Conservation (phyloP, 1,139 yeast genomes). For the Candida frijolesensis region DNA sequence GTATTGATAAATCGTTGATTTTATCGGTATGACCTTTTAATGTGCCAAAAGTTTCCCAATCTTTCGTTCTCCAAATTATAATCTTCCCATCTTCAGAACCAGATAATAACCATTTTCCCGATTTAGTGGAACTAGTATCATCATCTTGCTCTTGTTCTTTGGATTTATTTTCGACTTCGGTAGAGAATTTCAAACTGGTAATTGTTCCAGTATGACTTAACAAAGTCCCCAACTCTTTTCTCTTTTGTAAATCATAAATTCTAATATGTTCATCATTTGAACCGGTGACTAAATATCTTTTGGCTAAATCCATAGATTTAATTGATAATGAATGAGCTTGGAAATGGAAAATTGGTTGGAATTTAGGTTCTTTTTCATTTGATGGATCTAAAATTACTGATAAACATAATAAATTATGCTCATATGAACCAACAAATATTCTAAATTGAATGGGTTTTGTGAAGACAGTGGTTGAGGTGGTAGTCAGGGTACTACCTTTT, state of each 20-base stretch:
- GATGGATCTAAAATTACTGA: slow-evolving; percentile 58
- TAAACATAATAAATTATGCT: slow-evolving; percentile 85
- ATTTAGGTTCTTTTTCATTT: slow-evolving; percentile 50
- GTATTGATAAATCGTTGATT: slow-evolving; percentile 83
- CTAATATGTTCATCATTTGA: slow-evolving; percentile 95
- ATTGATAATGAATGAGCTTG: slow-evolving; percentile 92
- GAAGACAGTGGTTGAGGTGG: slow-evolving; percentile 4
- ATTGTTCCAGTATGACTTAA: slow-evolving; percentile 90
- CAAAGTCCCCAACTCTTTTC: slow-evolving; percentile 91
- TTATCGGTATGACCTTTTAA: slow-evolving; percentile 83
- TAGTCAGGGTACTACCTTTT: slow-evolving; percentile 13
- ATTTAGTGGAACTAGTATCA: slow-evolving; percentile 25
- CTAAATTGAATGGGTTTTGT: slow-evolving; percentile 50
- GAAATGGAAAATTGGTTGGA: slow-evolving; percentile 93
- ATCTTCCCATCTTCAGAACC: slow-evolving; percentile 92
- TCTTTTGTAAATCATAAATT: slow-evolving; percentile 88
- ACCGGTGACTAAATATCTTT: slow-evolving; percentile 88
- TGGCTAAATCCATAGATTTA: slow-evolving; percentile 79
- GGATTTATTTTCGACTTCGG: slow-evolving; percentile 32
- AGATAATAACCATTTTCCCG: slow-evolving; percentile 85
- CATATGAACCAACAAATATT: slow-evolving; percentile 91
- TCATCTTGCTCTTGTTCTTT: slow-evolving; percentile 13
- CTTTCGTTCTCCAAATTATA: slow-evolving; percentile 92
- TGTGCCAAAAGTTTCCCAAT: slow-evolving; percentile 92
- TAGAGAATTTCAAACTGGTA: slow-evolving; percentile 72